phyloP scores from a whole-genome alignment of 208 protist genomes.

The Crithidia brevicula region DNA sequence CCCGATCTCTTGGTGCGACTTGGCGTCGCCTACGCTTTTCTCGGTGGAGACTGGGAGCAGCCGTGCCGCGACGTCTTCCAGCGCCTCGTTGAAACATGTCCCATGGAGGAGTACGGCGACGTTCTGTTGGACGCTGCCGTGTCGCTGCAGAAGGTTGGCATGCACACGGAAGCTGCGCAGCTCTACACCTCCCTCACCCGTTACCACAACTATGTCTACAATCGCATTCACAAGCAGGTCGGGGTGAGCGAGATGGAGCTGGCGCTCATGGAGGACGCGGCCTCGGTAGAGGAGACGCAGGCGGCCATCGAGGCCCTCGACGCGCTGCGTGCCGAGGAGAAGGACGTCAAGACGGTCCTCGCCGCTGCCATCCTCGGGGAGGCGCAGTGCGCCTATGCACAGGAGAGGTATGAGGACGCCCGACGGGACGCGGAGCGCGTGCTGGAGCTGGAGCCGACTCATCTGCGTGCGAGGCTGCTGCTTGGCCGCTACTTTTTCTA shows the following conservation, averaged over 20 bases:
- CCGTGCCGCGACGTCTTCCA: constrained; percentile 83
- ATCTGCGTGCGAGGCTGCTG: constrained; percentile 77
- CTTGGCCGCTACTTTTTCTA: constrained; percentile 76
- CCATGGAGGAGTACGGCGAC: constrained; percentile 86
- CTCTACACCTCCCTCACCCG: constrained; percentile 71
- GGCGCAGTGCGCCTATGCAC: constrained; percentile 63
- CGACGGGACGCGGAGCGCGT: constrained; percentile 37
- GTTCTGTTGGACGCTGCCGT: constrained; percentile 81
- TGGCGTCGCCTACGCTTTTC: constrained; percentile 80
- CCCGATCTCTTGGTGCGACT: constrained; percentile 86
- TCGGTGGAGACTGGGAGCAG: constrained; percentile 55
- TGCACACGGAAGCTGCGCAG: constrained; percentile 59
- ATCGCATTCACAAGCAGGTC: constrained; percentile 25
- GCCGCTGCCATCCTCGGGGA: constrained; percentile 60
- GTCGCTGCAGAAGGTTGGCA: constrained; percentile 72
- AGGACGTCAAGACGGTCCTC: constrained; percentile 64
- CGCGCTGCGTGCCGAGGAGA: constrained; percentile 26
- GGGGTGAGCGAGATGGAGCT: constrained; percentile 22
- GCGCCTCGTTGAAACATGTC: constrained; percentile 75
- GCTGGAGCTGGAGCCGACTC: constrained; percentile 59
- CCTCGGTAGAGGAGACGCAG: constrained; percentile 20
- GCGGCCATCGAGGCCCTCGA: constrained; percentile 13
- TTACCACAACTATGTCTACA: constrained; percentile 69
- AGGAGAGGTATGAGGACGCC: constrained; percentile 35
- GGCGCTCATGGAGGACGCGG: constrained; percentile 26